Base-by-base conservation (phyloP, 163 green algal species). In the Coccomyxa subellipsoidea region DNA sequence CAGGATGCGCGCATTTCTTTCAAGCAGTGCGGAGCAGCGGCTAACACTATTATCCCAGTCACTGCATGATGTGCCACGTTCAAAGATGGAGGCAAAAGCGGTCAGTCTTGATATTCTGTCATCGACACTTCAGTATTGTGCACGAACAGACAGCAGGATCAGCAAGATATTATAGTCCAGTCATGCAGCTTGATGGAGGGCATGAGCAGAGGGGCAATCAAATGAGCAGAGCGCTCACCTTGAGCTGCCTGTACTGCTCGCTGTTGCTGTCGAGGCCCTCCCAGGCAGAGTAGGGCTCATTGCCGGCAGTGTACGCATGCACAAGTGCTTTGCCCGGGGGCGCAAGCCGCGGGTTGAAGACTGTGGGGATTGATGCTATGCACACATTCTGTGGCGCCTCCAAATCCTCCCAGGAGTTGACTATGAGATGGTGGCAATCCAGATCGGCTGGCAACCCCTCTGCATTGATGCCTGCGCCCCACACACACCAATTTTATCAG, bases 251-350 rank as follows among this genome's bases (percentile, higher is more conserved):
- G 82, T 97, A 97, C 80, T 94, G 89, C 15, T 71, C 27, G 34
- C 80, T 91, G 12, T 88, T 83, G 0, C 89, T 78, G 38, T 92
- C 70, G 78, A 97, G 66, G 0, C 90, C 90, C 84, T 92, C 83
- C 94, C 94, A 98, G 35, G 92, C 66, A n/a, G 89, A 84, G 71
- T 90, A 96, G 0, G 93, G 92, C 87, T 97, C 93, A 25, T 95
- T 97, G 70, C 83, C 93, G 2, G 93, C 91, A 27, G 88, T 92
- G 88, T 97, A 98, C 5, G 92, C 91, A 87, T 98, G 94, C 76
- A 97, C 88, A 27, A 91, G 87, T 29, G 88, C 89, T 87, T 96
- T 96, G 69, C 93, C 93, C 6, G 89, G 78, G 0, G 94, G 94
- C 35, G 94, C 94, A 36, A 97, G 81, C 29, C 76, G 84, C 12